Base-by-base conservation (phyloP, 441 rosid genomes). In the Populus hybrid region DNA sequence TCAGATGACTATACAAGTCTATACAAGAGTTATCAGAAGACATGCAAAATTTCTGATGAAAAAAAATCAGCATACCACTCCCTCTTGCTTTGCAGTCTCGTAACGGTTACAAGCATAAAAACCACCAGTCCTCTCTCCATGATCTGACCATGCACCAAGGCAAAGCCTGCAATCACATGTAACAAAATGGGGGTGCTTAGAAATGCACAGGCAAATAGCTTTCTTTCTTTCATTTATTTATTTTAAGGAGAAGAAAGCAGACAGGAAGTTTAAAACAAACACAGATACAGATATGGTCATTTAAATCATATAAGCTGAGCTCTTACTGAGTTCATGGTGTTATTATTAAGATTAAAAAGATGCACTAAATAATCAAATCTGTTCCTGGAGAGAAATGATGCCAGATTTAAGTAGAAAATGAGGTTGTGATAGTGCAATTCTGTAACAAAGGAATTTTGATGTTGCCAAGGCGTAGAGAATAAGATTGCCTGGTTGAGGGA, bases 141-240 rank as follows among this genome's bases (percentile, higher is more conserved):
- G 99, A 80, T 89, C 94, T 73, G 90, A 81, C 99, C 99, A 96
- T 77, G 91, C 85, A 83, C 96, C 98, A 84, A 96, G 99, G 84
- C 98, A 94, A 32, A 96, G 95, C 98, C 97, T 95, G 81, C 70
- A 87, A 18, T 75, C 77, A 71, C 40, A 79, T 10, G 75, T 19
- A 75, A 30, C 38, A 36, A 69, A 28, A 77, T 19, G 38, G 35
- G 36, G 9, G 18, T 16, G 42, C 5, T 68, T 21, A 16, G 14
- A 35, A 23, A 7, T 5, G 21, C 7, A 57, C 53, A n/a, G 36
- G 8, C 7, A 32, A 36, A 57, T 19, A 42, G 69, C 26, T 18
- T 30, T 30, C 32, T 32, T 70, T 35, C 36, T 67, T 46, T 18
- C 8, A 3, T 32, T 30, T 30, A 3, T 7, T 50, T 72, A 14